Evolutionary conservation across 169 alveolate genomes (phyloP), one percentile per base, ranked within the genome.

Genomic region (Blepharisma undulans): DNA sequence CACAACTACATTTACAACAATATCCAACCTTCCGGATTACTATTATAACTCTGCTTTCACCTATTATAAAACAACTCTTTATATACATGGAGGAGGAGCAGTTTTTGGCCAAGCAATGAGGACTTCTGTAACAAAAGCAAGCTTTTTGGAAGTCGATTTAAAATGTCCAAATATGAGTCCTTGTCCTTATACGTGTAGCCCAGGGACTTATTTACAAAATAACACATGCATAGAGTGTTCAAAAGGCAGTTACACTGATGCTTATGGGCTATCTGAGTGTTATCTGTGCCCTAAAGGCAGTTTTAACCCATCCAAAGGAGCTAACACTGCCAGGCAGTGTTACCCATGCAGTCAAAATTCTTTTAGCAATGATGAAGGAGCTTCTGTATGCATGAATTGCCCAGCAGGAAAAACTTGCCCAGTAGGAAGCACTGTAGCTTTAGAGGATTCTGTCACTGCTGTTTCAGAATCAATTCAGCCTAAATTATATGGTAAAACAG

Each of bases 251-350:
- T 82, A 48, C 36, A 0, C 36, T 22, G 76, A 82, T 36, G 89
- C 32, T 21, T 21, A 22, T 21, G 89, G 76, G 29, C 29, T 25
- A 12, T 19, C 33, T 22, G 6, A 12, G 7, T 82, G 89, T n/a
- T 21, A 21, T 4, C 32, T 8, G 8, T 82, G 89, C 22, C 34
- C 29, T 22, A 27, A 22, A 25, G 89, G 89, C 8, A 22, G 30
- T 60, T 82, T 32, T 60, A 82, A 82, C 76, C 72, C 72, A 21
- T 22, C 33, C 10, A 5, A 33, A 6, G 89, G 89, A 2, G 72
- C 89, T 14, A 82, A 22, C n/a, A 36, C 89, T 36, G 34, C 33
- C 6, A 48, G 77, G 18, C 89, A 82, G 76, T 82, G 89, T 78
- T 48, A 25, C 7, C 89, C 89, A n/a, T 82, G 89, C 34, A 72